Evolutionary conservation across 192 early-diverging fungal species (phyloP).

Genomic region (Spinellus fusiger): DNA sequence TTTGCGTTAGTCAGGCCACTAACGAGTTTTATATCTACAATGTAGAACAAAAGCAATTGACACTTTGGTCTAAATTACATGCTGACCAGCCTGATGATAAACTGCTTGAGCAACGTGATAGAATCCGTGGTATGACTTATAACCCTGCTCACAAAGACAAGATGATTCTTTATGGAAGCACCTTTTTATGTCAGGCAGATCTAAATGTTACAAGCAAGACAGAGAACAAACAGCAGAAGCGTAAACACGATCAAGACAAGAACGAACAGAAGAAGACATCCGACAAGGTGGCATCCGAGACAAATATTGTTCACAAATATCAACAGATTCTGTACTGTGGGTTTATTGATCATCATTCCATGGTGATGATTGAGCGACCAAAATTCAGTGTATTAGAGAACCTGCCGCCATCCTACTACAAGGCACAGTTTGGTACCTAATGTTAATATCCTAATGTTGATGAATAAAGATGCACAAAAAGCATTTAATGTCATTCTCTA

Average conservation of each 20-base stretch:
- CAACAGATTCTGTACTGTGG: constrained; percentile 77
- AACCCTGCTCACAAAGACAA: constrained; percentile 57
- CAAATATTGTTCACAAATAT: constrained; percentile 73
- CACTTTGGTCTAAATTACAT: constrained; percentile 78
- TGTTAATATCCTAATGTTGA: background rate
- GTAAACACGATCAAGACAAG: constrained; percentile 33
- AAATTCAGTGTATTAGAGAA: constrained; percentile 70
- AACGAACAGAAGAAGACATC: constrained; percentile 33
- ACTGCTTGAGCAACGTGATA: constrained; percentile 59
- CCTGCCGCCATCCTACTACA: constrained; percentile 77
- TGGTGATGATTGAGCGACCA: constrained; percentile 88
- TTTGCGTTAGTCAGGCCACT: constrained; percentile 54
- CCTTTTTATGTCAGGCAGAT: constrained; percentile 72
- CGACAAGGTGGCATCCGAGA: constrained; percentile 50
- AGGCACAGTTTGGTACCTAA: constrained; percentile 79
- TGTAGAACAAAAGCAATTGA: constrained; percentile 55
- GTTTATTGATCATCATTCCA: constrained; percentile 62
- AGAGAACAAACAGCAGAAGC: constrained; percentile 41
- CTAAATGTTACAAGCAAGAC: constrained; percentile 58
- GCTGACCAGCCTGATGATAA: constrained; percentile 60
- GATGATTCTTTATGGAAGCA: constrained; percentile 63
- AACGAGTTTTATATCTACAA: constrained; percentile 83
- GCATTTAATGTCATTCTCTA: background rate
- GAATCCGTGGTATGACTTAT: constrained; percentile 67
- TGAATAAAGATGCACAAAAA: background rate